phyloP scores from a whole-genome alignment of 306 rosid species.

The Inga leiocalycina region DNA sequence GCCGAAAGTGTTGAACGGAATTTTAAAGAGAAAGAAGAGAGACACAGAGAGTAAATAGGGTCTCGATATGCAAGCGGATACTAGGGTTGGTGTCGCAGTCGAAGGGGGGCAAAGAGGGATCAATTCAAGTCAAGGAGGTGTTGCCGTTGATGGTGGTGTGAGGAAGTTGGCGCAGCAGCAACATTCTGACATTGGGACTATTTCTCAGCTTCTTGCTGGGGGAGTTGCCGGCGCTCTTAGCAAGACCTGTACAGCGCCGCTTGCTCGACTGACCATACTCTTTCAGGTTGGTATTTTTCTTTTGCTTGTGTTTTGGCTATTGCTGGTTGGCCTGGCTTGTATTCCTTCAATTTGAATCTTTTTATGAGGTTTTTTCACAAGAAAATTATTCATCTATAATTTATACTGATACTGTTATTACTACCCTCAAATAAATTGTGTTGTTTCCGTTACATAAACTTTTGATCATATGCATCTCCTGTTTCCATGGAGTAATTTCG shows the following conservation, averaged over 20 bases:
- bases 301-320: not conserved
- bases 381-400: not conserved
- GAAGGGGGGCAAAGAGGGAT: constrained; percentile 65
- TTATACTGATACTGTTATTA: not conserved
- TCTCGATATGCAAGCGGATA: constrained; percentile 82
- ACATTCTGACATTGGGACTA: constrained; percentile 71
- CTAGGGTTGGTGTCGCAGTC: constrained; percentile 75
- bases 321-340: not conserved
- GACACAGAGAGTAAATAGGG: not conserved
- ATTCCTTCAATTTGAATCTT: not conserved
- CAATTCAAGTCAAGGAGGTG: constrained; percentile 50
- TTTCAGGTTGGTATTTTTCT: constrained; percentile 67
- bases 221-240: constrained; percentile 95
- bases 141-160: constrained; percentile 64
- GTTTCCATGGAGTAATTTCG: not conserved
- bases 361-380: not conserved
- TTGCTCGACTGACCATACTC: constrained; percentile 92
- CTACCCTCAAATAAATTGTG: not conserved
- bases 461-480: not conserved
- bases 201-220: constrained; percentile 90
- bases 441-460: not conserved
- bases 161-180: constrained; percentile 63
- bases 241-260: constrained; percentile 99
- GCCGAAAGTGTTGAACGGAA: constrained; percentile 13
- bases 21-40: not conserved